These are phyloP conservation scores for Ogataea pignaliae DNA, from an alignment of 805 yeast genomes.

Conservation along the genomic window DNA sequence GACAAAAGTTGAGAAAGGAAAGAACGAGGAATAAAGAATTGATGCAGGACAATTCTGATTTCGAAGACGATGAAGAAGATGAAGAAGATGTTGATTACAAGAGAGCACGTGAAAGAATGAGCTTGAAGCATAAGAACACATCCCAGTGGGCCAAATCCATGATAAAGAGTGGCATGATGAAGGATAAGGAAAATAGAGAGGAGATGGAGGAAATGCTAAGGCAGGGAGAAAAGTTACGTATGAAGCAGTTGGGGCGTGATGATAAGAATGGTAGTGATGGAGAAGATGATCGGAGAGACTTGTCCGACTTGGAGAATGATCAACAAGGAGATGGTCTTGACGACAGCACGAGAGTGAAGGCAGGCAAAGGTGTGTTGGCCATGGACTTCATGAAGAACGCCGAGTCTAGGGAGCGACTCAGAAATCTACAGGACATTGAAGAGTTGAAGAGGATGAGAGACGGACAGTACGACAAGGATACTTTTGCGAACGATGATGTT, in stretches of 20 bases:
- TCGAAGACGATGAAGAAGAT: constrained; percentile 43
- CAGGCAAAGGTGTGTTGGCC: constrained; percentile 86
- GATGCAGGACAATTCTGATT: constrained; percentile 52
- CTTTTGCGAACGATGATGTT: constrained; percentile 31
- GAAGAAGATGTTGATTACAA: constrained; percentile 63
- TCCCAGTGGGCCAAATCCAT: constrained; percentile 88
- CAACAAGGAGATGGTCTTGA: constrained; percentile 35
- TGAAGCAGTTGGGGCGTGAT: constrained; percentile 66
- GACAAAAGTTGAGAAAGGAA: constrained; percentile 83
- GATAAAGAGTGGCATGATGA: constrained; percentile 85
- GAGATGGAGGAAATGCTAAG: constrained; percentile 94
- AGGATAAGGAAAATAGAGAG: constrained; percentile 76
- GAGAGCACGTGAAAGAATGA: constrained; percentile 91
- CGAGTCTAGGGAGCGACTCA: constrained; percentile 59
- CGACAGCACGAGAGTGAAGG: constrained; percentile 34
- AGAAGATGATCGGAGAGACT: constrained; percentile 36
- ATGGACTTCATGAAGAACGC: constrained; percentile 97
- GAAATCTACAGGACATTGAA: constrained; percentile 51
- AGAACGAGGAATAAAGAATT: constrained; percentile 62
- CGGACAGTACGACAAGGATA: constrained; percentile 34
- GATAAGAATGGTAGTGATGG: constrained; percentile 35
- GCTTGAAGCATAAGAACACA: constrained; percentile 81
- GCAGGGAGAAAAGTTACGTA: constrained; percentile 73
- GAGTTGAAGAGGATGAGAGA: constrained; percentile 46
- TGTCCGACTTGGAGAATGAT: constrained; percentile 49